phyloP scores from a whole-genome alignment of 2,329 filamentous ascomycete species.

The Paracamarosporium sp. region DNA sequence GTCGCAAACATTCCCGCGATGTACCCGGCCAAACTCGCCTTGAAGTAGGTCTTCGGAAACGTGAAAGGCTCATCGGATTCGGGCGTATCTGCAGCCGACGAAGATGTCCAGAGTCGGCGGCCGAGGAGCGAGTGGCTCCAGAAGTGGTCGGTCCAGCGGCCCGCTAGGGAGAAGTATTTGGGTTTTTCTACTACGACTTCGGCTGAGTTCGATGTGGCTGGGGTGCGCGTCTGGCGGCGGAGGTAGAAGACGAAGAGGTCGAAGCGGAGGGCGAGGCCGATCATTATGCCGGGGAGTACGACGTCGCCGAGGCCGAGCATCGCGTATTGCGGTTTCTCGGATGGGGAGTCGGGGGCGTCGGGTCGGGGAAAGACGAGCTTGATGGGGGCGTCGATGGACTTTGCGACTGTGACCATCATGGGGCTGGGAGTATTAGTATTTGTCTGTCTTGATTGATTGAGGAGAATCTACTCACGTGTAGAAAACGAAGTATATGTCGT shows the following conservation, averaged over 20 bases:
- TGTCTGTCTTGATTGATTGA: not conserved
- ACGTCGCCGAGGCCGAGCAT: conserved; percentile 97
- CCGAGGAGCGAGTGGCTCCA: conserved; percentile 65
- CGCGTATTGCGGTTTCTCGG: conserved; percentile 55
- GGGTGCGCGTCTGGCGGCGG: conserved; percentile 60
- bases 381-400: conserved; percentile 87
- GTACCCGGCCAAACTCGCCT: conserved; percentile 78
- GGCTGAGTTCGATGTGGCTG: conserved; percentile 16
- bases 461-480: conserved; percentile 66
- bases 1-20: conserved; percentile 78
- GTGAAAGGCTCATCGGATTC: conserved; percentile 44
- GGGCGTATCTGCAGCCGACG: conserved; percentile 15
- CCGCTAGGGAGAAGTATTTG: conserved; percentile 60
- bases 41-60: conserved; percentile 88
- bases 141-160: conserved; percentile 82
- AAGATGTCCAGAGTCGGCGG: conserved; percentile 27
- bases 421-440: conserved; percentile 57
- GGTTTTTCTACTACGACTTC: conserved; percentile 43
- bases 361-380: conserved; percentile 86
- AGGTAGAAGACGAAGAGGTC: conserved; percentile 87
- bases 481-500: conserved; percentile 93
- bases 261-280: conserved; percentile 87
- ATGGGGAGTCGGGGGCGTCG: conserved; percentile 52
- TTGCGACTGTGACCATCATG: conserved; percentile 87
- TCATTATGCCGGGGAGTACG: conserved; percentile 88